Evolutionary conservation across 108 stramenopile species (phyloP), one percentile per base, ranked within the genome.

Genomic region (Cyclotella atomus): DNA sequence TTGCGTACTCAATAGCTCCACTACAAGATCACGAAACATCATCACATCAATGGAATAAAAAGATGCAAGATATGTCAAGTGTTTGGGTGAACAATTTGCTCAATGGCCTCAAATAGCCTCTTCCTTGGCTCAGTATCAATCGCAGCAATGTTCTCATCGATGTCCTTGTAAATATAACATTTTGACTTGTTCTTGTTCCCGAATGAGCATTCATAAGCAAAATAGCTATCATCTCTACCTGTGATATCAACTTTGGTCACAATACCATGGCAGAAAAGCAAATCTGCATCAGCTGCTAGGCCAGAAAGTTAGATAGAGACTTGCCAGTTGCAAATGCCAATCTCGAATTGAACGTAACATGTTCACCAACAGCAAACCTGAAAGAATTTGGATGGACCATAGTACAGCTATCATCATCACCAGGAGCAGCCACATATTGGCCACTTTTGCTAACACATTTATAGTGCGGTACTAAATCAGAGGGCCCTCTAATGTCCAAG

Each of bases 21-120:
- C 21, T 12, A 65, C 64, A 3, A 65, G n/a, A 46, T 45, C 43
- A 17, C 43, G 38, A 6, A 65, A 65, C 29, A 45, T 7, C 16
- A 45, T 23, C 15, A 65, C 16, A 49, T 65, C 64, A 27, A 65
- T 65, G 27, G 24, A 45, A 16, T 45, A 65, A 25, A 29, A 45
- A 16, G 17, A 24, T 12, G 45, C 44, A 12, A 65, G 29, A 43
- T 46, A 65, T 9, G 28, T 30, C 16, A 65, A 46, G 28, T 65
- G 64, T 25, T 47, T 0, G 3, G 43, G 64, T n/a, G 43, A 44
- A 27, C 64, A 65, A 47, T 65, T 29, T 65, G 64, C 24, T 24
- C 24, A 2, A 65, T 65, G 12, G 64, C 64, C 41, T 65, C 64
- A 49, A 65, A 65, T n/a, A 65, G 25, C n/a, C 64, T 65, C 25